phyloP scores from a whole-genome alignment of 345 rosid genomes.

The Hibiscus mutabilis region DNA sequence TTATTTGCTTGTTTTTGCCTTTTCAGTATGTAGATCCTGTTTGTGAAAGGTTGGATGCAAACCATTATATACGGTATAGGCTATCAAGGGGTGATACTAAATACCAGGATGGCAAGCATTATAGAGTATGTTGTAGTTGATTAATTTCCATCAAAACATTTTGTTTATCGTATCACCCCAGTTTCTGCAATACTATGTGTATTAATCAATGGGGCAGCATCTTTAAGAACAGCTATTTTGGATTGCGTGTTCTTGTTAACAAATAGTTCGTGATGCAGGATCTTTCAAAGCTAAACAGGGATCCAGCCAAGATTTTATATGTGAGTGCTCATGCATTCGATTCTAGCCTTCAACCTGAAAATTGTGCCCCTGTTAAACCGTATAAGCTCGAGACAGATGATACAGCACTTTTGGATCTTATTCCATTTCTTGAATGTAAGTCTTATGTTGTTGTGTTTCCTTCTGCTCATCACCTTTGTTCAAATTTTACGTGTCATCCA shows the following conservation, averaged over 20 bases:
- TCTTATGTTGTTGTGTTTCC: conserved; percentile 1
- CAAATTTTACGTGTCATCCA: background rate
- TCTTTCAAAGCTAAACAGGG: conserved; percentile 87
- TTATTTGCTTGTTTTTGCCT: background rate
- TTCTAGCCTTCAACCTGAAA: conserved; percentile 82
- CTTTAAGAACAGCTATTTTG: background rate
- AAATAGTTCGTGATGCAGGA: conserved; percentile 47
- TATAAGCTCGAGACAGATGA: conserved; percentile 70
- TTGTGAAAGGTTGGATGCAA: background rate
- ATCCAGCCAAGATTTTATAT: conserved; percentile 67
- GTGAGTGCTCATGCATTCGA: conserved; percentile 80
- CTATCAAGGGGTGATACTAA: conserved; percentile 77
- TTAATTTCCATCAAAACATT: background rate
- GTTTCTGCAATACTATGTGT: background rate
- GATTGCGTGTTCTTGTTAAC: background rate
- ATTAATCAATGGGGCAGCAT: background rate
- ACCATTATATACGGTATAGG: conserved; percentile 34
- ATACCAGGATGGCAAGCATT: conserved; percentile 86
- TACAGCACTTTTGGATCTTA: conserved; percentile 83
- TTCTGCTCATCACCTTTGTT: background rate
- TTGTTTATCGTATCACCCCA: background rate
- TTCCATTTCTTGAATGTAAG: conserved; percentile 96
- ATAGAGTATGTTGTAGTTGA: conserved; percentile 47
- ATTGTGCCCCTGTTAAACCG: conserved; percentile 65
- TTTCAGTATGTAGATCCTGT: background rate